These are phyloP conservation scores for Colletotrichum noveboracense DNA, from an alignment of 2,329 filamentous ascomycete genomes.

Conservation along the genomic window DNA sequence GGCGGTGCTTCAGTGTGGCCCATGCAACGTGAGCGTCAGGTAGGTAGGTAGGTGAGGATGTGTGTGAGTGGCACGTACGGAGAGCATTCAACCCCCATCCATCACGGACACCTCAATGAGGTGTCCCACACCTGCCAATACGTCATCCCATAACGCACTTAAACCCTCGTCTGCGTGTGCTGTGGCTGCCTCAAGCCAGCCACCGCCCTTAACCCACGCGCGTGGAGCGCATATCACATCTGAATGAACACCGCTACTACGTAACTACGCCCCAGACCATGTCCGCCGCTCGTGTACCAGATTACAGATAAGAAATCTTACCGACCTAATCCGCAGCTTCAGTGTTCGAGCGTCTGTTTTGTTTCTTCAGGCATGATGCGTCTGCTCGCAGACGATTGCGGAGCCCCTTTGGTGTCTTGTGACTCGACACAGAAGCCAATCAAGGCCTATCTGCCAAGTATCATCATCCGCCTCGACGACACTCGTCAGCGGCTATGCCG, in stretches of 20 bases:
- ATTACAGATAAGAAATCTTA: neutral
- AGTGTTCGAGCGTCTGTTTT: neutral
- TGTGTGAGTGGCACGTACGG: neutral
- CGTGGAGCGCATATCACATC: neutral
- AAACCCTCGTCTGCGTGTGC: neutral
- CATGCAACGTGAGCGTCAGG: conserved; percentile 1
- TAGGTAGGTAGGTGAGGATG: neutral
- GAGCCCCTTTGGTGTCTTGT: conserved; percentile 2
- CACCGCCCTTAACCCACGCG: neutral
- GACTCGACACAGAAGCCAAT: conserved; percentile 12
- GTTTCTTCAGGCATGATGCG: conserved; percentile 5
- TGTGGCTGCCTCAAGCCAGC: neutral
- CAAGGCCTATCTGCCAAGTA: neutral
- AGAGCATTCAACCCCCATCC: neutral
- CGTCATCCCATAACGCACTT: neutral
- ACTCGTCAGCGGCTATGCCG: conserved; percentile 11
- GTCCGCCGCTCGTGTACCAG: neutral
- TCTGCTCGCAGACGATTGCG: conserved; percentile 1
- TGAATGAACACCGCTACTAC: neutral
- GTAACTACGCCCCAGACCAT: neutral
- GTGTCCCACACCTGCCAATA: neutral
- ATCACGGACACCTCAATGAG: neutral
- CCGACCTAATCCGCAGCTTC: neutral
- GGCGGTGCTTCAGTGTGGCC: neutral
- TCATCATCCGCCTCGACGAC: neutral